Evolutionary conservation across 768 basidiomycete genomes (phyloP), one percentile per base, ranked within the genome.

Genomic region (Xerocomellus chrysenteron): DNA sequence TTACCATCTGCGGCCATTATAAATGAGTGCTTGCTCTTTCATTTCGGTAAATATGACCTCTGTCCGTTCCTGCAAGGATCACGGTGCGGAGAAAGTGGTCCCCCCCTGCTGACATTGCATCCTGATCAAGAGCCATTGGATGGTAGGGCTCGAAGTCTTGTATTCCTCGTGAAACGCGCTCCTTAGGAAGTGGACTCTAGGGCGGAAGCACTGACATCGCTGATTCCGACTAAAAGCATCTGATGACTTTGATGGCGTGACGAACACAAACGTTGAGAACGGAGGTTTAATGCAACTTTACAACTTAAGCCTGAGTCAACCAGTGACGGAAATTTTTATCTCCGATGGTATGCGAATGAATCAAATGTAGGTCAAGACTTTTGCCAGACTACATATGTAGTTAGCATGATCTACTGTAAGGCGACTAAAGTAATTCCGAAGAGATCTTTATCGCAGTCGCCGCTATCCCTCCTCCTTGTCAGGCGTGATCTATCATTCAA

Each of bases 371-470:
- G 26, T 35, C n/a, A 40, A 21, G 10, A 33, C 8, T 50, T 21
- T 28, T 28, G 28, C 28, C 28, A 28, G 28, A 28, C 24, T 32
- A 28, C 13, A 1, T 28, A 28, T 28, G 28, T 28, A 9, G 26
- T 30, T 21, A 14, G 17, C 49, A 65, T 63, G 62, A 43, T 54
- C 46, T 45, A 43, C 46, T 7, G 17, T 1, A 53, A 45, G 40
- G 48, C 37, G 16, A 16, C 43, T 14, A 58, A 39, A 56, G 41
- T 24, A 21, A 37, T 48, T 28, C 44, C 46, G 30, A 53, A 53
- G 45, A 62, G 55, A 53, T 53, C 51, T 37, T 53, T 58, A 55
- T 68, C 63, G 21, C 51, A 13, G 10, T 36, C 53, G 10, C 54
- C 55, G 12, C 54, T 36, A 21, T 56, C 54, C 44, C 33, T 24